These are phyloP conservation scores for Globisporangium splendens DNA, from an alignment of 352 stramenopile species.

Conservation along the genomic window DNA sequence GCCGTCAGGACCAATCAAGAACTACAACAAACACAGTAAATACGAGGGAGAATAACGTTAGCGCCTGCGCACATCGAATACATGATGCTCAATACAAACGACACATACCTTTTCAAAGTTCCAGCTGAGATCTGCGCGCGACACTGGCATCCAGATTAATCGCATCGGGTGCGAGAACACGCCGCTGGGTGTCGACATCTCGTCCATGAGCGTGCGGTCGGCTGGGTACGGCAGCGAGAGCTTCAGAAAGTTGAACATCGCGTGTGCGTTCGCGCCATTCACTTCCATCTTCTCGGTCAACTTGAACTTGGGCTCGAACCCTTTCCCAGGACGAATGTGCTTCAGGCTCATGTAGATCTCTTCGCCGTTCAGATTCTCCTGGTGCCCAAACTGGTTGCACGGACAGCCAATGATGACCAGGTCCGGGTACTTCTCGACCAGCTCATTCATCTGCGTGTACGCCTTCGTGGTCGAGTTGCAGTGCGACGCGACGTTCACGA, in stretches of 20 bases:
- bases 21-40: conserved; percentile 28
- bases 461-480: conserved; percentile 77
- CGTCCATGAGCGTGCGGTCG: conserved; percentile 73
- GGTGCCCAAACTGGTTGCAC: conserved; percentile 82
- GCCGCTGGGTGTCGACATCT: conserved; percentile 72
- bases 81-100: neutral
- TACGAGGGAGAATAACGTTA: too few relatives aligned
- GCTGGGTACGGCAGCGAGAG: conserved; percentile 68
- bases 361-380: conserved; percentile 78
- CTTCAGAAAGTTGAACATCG: conserved; percentile 75
- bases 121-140: conserved; percentile 73
- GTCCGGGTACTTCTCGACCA: conserved; percentile 54
- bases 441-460: conserved; percentile 70
- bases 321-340: conserved; percentile 71
- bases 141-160: conserved; percentile 84
- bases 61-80: neutral
- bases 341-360: conserved; percentile 74
- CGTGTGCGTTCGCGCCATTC: conserved; percentile 74
- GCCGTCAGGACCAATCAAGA: conserved; percentile 71
- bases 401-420: conserved; percentile 72
- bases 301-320: conserved; percentile 63
- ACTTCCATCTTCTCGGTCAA: conserved; percentile 82
- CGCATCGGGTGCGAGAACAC: conserved; percentile 82
- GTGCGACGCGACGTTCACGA: conserved; percentile 81
- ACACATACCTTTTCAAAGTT: conserved; percentile 77